Conservation (phyloP, 495 filamentous ascomycete genomes). For the Cetradonia linearis region DNA sequence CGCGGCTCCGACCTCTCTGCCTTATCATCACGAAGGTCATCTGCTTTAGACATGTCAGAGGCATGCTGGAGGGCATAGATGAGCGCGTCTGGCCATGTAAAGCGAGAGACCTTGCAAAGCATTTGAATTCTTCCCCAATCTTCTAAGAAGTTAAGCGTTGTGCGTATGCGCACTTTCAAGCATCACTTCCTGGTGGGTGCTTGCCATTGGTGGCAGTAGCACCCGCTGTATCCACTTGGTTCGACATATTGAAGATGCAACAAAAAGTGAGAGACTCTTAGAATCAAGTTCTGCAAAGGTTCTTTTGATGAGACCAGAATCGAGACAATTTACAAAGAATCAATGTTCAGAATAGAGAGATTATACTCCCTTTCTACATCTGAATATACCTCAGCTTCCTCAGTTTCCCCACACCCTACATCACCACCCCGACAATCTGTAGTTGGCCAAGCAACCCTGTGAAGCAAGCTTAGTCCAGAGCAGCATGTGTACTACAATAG, state of each 20-base stretch:
- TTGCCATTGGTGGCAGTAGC: background rate
- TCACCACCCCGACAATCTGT: background rate
- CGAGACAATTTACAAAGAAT: background rate
- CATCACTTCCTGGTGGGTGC: background rate
- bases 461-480: background rate
- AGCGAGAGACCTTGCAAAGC: background rate
- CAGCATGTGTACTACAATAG: background rate
- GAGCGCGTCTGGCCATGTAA: background rate
- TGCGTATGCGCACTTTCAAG: background rate
- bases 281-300: no score
- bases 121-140: slow-evolving; percentile 2
- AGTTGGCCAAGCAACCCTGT: background rate
- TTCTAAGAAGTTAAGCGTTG: slow-evolving; percentile 2
- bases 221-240: background rate
- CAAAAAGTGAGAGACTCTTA: background rate
- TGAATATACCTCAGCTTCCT: background rate
- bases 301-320: background rate
- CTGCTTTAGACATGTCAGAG: background rate
- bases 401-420: background rate
- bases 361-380: background rate
- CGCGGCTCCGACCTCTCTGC: background rate
- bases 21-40: background rate
- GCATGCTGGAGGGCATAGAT: background rate
- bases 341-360: background rate
- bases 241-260: background rate